phyloP scores from a whole-genome alignment of 345 rosid genomes.

The Litchi chinensis region DNA sequence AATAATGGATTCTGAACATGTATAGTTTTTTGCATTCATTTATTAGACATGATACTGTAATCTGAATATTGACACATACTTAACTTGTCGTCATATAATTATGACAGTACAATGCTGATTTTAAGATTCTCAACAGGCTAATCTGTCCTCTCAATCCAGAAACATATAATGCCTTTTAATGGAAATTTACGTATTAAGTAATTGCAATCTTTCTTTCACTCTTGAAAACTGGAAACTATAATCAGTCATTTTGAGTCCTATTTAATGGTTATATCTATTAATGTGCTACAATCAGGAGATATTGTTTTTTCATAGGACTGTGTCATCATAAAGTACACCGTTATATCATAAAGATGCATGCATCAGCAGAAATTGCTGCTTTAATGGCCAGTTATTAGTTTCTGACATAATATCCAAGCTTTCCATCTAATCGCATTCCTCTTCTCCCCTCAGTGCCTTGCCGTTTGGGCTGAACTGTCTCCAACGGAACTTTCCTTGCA shows the following conservation, averaged over 20 bases:
- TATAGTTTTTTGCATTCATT: not conserved
- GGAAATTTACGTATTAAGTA: not conserved
- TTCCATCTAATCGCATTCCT: not conserved
- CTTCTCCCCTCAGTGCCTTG: slow-evolving; percentile 38
- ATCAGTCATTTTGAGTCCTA: not conserved
- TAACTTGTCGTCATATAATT: not conserved
- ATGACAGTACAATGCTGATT: not conserved
- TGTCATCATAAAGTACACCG: not conserved
- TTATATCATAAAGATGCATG: not conserved
- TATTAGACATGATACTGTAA: not conserved
- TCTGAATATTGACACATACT: not conserved
- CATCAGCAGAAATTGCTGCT: not conserved
- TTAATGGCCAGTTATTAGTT: not conserved
- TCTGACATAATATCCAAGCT: not conserved
- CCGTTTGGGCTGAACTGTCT: slow-evolving; percentile 66
- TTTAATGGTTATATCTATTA: not conserved
- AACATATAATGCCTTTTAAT: not conserved
- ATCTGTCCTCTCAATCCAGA: not conserved
- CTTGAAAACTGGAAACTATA: not conserved
- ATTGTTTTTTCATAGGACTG: not conserved
- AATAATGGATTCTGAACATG: not conserved
- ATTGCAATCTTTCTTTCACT: not conserved
- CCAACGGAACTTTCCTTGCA: slow-evolving; percentile 65
- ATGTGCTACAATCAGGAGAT: not conserved
- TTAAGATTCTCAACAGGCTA: slow-evolving; percentile 6